These are phyloP conservation scores for Cercospora canescens DNA, from an alignment of 2,329 filamentous ascomycete species.

Conservation along the genomic window DNA sequence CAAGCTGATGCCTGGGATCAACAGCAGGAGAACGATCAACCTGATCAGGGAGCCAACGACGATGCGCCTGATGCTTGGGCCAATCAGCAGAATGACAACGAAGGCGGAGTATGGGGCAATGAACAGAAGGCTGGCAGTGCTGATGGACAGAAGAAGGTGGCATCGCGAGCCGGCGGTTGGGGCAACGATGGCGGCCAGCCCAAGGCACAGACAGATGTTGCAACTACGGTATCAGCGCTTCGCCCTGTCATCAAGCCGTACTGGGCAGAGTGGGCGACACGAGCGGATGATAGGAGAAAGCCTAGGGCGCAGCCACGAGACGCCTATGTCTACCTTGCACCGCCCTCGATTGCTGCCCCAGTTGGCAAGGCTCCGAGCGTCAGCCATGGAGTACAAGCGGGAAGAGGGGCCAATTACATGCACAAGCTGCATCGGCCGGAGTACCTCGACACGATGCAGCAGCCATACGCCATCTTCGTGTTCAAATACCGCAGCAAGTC, in stretches of 20 bases:
- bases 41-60: not conserved
- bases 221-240: slow-evolving; percentile 14
- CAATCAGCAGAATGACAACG: not conserved
- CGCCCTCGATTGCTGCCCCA: slow-evolving; percentile 30
- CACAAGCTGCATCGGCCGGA: slow-evolving; percentile 40
- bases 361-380: slow-evolving; percentile 20
- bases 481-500: slow-evolving; percentile 47
- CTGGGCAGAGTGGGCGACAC: slow-evolving; percentile 32
- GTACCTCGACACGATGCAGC: slow-evolving; percentile 43
- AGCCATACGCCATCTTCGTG: slow-evolving; percentile 49
- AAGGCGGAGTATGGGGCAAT: slow-evolving; percentile 9
- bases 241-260: slow-evolving; percentile 34
- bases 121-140: not conserved
- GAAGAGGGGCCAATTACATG: slow-evolving; percentile 40
- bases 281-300: slow-evolving; percentile 3
- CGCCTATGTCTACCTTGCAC: slow-evolving; percentile 34
- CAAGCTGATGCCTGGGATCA: not conserved
- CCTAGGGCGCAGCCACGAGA: slow-evolving; percentile 23
- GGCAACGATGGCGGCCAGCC: slow-evolving; percentile 10
- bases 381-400: slow-evolving; percentile 31
- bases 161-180: slow-evolving; percentile 8
- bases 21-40: not conserved
- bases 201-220: not conserved
- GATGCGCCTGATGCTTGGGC: not conserved
- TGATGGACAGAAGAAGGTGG: not conserved